These are phyloP conservation scores for Akanthomyces lecanii DNA, from an alignment of 2,329 filamentous ascomycete genomes.

Conservation along the genomic window DNA sequence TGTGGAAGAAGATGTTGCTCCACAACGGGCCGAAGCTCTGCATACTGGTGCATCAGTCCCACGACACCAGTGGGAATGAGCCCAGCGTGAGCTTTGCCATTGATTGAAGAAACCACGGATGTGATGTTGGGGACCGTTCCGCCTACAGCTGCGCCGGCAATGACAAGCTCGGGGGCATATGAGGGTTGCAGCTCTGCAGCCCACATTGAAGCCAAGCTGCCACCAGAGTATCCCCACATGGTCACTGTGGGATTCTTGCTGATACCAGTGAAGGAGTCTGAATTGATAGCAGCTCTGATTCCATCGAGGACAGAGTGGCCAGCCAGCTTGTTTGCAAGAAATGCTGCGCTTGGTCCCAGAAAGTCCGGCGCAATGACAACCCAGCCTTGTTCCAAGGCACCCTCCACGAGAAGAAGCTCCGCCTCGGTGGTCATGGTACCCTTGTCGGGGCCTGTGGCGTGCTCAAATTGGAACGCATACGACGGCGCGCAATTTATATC, in stretches of 20 bases:
- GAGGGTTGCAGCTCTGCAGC: constrained; percentile 25
- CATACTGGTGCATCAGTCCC: constrained; percentile 24
- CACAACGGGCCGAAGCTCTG: constrained; percentile 18
- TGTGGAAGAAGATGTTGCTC: constrained; percentile 21
- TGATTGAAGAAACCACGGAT: constrained; percentile 19
- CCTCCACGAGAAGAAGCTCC: constrained; percentile 24
- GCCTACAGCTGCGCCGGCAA: constrained; percentile 26
- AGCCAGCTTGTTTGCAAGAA: constrained; percentile 36
- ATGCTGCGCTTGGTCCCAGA: constrained; percentile 41
- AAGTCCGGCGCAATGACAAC: constrained; percentile 45
- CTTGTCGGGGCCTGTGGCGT: constrained; percentile 30
- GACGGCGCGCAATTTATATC: constrained; percentile 32
- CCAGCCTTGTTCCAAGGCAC: constrained; percentile 39
- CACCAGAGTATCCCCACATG: constrained; percentile 40
- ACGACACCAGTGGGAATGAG: constrained; percentile 23
- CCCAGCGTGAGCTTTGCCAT: constrained; percentile 20
- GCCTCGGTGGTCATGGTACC: constrained; percentile 28
- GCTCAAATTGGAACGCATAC: constrained; percentile 23
- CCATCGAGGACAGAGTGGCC: constrained; percentile 42
- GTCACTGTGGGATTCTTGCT: constrained; percentile 31
- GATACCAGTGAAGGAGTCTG: constrained; percentile 27
- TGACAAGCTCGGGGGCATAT: constrained; percentile 25
- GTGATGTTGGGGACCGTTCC: constrained; percentile 24
- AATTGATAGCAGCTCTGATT: constrained; percentile 37
- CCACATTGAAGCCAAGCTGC: constrained; percentile 22